Base-by-base conservation (phyloP, 2,329 filamentous ascomycete genomes). In the Salinomyces thailandicus region DNA sequence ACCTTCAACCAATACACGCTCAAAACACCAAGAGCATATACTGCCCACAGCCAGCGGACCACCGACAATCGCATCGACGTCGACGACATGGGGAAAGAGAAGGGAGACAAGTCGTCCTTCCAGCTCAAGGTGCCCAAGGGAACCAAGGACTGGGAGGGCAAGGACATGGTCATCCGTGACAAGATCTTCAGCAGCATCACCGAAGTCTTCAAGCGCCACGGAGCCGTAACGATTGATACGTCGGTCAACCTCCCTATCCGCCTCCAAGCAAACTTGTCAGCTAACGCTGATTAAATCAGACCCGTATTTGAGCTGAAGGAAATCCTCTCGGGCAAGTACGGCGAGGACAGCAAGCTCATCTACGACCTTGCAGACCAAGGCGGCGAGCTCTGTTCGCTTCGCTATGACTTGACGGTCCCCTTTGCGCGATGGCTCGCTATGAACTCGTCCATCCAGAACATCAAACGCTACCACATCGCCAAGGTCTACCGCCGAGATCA, bases 401-500 rank as follows among this genome's bases (percentile, higher is more conserved):
- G 85, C 52, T 93, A 91, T 63, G 85, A 93, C 55, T 65, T 93
- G 49, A 93, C 85, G 1, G 85, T 93, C 8, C 85, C 85, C 19
- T 91, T 94, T 55, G 87, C 89, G 44, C 79, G 87, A 54, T 95
- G 82, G 77, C 74, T 94, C 43, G 87, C 87, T 53, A 91, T 93
- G 85, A 93, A 93, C 63, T 73, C 79, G 46, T 72, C 77, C 46
- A 71, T 93, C 38, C 77, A 83, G 60, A 80, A 72, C 61, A 89
- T 94, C 66, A 94, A 93, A 68, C 76, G 89, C 54, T 95, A 93
- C 62, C 86, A 94, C 66, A 87, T 96, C 50, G 86, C 85, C 50
- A 94, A 94, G 66, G 87, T 94, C 35, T 87, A 86, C 64, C 72
- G 82, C 44, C 67, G 81, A 58, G 82, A 87, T 59, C 81, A 86